Conservation (phyloP, 805 yeast genomes). For the Yamadazyma philogaea region DNA sequence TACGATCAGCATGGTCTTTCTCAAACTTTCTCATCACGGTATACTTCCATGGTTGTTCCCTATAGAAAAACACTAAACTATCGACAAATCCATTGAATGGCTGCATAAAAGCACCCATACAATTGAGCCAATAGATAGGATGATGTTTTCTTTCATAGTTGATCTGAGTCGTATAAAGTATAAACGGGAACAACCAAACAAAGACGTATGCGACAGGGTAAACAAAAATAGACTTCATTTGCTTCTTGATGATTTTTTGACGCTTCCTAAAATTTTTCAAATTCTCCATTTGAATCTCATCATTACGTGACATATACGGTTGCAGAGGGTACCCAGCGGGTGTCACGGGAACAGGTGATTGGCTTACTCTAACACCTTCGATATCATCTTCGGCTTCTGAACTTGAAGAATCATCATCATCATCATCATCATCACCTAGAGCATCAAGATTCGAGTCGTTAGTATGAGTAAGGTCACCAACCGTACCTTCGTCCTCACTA, state of each 20-base stretch:
- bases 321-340: not conserved
- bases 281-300: constrained; percentile 54
- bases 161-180: constrained; percentile 58
- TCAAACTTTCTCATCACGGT: constrained; percentile 39
- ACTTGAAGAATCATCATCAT: constrained; percentile 18
- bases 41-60: constrained; percentile 78
- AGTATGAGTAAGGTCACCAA: not conserved
- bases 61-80: constrained; percentile 64
- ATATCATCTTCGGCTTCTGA: constrained; percentile 20
- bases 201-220: constrained; percentile 81
- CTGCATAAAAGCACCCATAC: constrained; percentile 71
- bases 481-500: constrained; percentile 4
- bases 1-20: constrained; percentile 27
- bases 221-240: constrained; percentile 74
- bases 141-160: constrained; percentile 45
- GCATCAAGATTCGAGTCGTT: constrained; percentile 17
- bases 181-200: constrained; percentile 79
- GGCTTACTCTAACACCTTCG: not conserved
- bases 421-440: constrained; percentile 28
- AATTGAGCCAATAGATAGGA: constrained; percentile 60
- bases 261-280: constrained; percentile 60
- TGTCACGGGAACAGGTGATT: not conserved
- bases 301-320: not conserved
- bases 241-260: constrained; percentile 66
- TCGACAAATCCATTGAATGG: constrained; percentile 81